phyloP scores from a whole-genome alignment of 1,284 basidiomycete genomes.

The Exsudoporus floridanus region DNA sequence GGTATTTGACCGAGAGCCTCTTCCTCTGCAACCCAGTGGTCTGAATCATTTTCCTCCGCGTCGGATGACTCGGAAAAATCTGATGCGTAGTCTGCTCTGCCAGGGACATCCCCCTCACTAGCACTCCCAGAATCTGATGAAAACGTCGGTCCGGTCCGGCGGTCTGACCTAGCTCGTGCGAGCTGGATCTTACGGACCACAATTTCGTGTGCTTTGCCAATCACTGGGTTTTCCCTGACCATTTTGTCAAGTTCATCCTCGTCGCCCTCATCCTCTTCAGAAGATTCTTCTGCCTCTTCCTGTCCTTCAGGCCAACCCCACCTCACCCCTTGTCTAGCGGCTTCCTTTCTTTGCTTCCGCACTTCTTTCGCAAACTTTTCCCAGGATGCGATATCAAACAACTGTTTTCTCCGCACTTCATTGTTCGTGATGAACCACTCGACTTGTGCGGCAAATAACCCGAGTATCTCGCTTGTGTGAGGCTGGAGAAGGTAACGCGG shows the following conservation, averaged over 20 bases:
- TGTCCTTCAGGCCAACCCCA: conserved; percentile 32
- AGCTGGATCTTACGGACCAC: conserved; percentile 26
- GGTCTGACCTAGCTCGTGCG: conserved; percentile 24
- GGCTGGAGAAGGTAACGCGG: conserved; percentile 43
- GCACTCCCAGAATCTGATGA: conserved; percentile 27
- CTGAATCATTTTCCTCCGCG: conserved; percentile 39
- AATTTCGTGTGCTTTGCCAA: conserved; percentile 22
- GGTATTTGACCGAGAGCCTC: conserved; percentile 29
- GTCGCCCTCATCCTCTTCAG: conserved; percentile 9
- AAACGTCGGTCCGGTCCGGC: conserved; percentile 5
- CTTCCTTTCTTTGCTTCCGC: conserved; percentile 32
- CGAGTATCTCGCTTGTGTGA: conserved; percentile 43
- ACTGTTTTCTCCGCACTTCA: conserved; percentile 27
- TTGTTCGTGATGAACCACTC: conserved; percentile 53
- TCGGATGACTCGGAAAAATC: conserved; percentile 54
- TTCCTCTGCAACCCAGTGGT: conserved; percentile 14
- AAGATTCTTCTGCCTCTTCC: conserved; percentile 3
- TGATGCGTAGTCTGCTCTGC: conserved; percentile 40
- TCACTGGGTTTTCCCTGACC: conserved; percentile 28
- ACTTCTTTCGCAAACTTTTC: conserved; percentile 41
- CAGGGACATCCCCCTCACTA: conserved; percentile 25
- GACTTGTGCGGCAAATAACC: conserved; percentile 48
- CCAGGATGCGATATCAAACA: conserved; percentile 47
- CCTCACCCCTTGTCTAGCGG: conserved; percentile 19
- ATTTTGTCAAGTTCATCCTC: conserved; percentile 7